A percentile compares a stretch with the other conserved stretches of the same genome.
These are phyloP conservation scores for Pseudodiploospora longispora DNA, from an alignment of 2,329 filamentous ascomycete genomes.

Conservation along the genomic window DNA sequence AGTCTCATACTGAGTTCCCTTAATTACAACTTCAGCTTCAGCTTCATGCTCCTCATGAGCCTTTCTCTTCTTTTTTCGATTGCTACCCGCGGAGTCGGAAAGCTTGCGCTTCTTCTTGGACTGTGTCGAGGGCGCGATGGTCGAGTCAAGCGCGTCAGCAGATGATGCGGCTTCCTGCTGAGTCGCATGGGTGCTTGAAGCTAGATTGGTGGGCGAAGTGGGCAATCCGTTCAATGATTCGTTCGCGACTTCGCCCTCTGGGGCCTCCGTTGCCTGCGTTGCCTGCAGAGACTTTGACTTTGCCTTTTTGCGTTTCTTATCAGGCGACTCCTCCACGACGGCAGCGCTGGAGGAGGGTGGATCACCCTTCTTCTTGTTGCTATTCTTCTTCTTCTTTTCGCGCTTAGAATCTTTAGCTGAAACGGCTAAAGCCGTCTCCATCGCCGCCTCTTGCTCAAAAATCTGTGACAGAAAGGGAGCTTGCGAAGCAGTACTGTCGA, in stretches of 20 bases:
- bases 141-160: conserved; percentile 12
- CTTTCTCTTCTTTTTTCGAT: conserved; percentile 26
- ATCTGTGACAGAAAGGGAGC: conserved; percentile 24
- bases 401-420: conserved; percentile 21
- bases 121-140: conserved; percentile 13
- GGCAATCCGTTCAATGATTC: background rate
- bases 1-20: conserved; percentile 11
- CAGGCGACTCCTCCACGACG: conserved; percentile 11
- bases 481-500: conserved; percentile 27
- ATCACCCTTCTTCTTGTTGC: conserved; percentile 5
- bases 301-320: conserved; percentile 18
- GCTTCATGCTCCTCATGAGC: conserved; percentile 12
- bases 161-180: conserved; percentile 6
- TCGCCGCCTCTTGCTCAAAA: conserved; percentile 23
- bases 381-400: conserved; percentile 24
- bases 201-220: background rate
- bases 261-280: conserved; percentile 2
- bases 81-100: conserved; percentile 21
- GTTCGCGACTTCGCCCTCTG: conserved; percentile 4
- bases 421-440: conserved; percentile 12
- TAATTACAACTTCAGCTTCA: conserved; percentile 12
- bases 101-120: conserved; percentile 27
- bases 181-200: background rate
- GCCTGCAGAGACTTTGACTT: conserved; percentile 15
- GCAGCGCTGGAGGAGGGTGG: conserved; percentile 7